These are phyloP conservation scores for Starmerella lactis-condensi DNA, from an alignment of 805 yeast genomes.

Conservation along the genomic window DNA sequence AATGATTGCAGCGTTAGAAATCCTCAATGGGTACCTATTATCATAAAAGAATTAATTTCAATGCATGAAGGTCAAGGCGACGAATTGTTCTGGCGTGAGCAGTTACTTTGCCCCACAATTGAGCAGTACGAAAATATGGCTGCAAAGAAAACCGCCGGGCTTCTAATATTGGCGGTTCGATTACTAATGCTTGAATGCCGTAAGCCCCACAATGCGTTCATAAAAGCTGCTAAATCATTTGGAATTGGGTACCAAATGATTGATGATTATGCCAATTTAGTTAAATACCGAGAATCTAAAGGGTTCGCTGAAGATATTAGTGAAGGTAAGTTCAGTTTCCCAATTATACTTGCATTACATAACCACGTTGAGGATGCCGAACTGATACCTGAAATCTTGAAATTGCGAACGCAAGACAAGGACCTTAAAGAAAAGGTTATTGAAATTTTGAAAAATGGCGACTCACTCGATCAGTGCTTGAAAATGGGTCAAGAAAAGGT, in stretches of 20 bases:
- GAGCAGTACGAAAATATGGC: constrained; percentile 62
- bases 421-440: constrained; percentile 36
- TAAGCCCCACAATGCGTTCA: constrained; percentile 21
- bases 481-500: too few relatives aligned
- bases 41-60: constrained; percentile 57
- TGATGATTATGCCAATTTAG: constrained; percentile 65
- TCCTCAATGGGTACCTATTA: constrained; percentile 25
- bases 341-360: constrained; percentile 48
- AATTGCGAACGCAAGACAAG: constrained; percentile 33
- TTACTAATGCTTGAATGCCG: constrained; percentile 36
- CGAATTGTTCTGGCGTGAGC: constrained; percentile 78
- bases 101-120: constrained; percentile 37
- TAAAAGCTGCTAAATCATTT: constrained; percentile 40
- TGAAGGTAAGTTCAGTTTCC: constrained; percentile 79
- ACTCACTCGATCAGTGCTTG: too few relatives aligned
- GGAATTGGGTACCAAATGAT: constrained; percentile 72
- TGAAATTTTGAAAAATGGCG: constrained; percentile 26
- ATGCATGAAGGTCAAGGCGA: constrained; percentile 80
- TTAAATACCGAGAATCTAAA: constrained; percentile 38
- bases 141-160: constrained; percentile 74
- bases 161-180: constrained; percentile 55
- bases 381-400: constrained; percentile 28
- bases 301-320: constrained; percentile 74
- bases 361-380: constrained; percentile 19
- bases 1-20: constrained; percentile 28